A percentile compares a stretch with the other conserved stretches of the same genome.
Evolutionary conservation across 768 basidiomycete species (phyloP).

Genomic region (Antrodiella citrinella): DNA sequence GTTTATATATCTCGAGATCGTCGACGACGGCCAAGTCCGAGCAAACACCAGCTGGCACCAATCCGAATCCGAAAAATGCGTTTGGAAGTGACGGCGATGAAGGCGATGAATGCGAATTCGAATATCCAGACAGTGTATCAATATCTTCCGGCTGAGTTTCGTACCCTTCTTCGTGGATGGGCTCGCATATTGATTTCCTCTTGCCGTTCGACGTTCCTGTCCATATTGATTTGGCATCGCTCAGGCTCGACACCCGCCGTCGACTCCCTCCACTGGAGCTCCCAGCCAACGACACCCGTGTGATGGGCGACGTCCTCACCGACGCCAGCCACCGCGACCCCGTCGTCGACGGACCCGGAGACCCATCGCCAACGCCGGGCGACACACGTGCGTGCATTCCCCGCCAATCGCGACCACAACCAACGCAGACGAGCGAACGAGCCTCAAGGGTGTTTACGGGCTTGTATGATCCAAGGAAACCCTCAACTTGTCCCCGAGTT

Average conservation of each 20-base stretch:
- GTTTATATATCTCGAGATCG: conserved; percentile 39
- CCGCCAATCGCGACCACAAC: conserved; percentile 2
- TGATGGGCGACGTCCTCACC: conserved; percentile 7
- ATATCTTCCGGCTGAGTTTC: not conserved
- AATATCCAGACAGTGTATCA: not conserved
- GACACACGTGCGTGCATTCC: conserved; percentile 16
- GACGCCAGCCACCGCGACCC: conserved; percentile 1
- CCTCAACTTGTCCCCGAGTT: not conserved
- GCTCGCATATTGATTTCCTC: conserved; percentile 29
- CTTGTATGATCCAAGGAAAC: not conserved
- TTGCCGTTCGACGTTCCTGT: conserved; percentile 2
- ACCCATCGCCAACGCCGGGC: not conserved
- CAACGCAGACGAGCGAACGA: too few relatives aligned
- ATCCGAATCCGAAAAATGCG: not conserved
- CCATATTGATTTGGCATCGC: not conserved
- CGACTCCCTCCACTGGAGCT: conserved; percentile 4
- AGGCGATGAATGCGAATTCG: not conserved
- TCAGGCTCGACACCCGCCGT: not conserved
- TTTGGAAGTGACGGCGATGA: not conserved
- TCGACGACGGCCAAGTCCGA: conserved; percentile 22
- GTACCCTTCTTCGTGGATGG: conserved; percentile 40
- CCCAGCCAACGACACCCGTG: conserved; percentile 9
- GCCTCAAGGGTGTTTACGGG: too few relatives aligned
- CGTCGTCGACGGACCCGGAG: conserved; percentile 1
- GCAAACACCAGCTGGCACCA: conserved; percentile 12